Evolutionary conservation across 2,329 filamentous ascomycete genomes (phyloP), one percentile per base, ranked within the genome.

Genomic region (Penicillium crustosum): DNA sequence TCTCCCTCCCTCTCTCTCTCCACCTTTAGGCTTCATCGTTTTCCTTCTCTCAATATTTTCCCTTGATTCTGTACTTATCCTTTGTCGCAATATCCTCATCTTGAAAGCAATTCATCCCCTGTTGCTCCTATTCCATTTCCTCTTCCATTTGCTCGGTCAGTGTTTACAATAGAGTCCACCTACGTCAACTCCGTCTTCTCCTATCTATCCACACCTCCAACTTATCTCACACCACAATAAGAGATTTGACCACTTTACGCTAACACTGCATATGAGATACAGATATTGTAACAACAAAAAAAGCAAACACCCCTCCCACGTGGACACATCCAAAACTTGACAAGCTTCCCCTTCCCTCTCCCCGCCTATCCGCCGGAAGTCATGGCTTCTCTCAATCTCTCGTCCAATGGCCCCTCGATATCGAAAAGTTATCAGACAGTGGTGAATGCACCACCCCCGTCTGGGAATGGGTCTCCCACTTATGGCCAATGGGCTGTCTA

Each of bases 401-500:
- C 90, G 62, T 86, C 85, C 72, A 90, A 92, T 74, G 89, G 89
- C 13, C 86, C 88, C 63, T 91, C 87, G 59, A 97, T 97, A 70
- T 74, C 77, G 69, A 90, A 89, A 79, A 91, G 88, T 79, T 89
- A 90, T 73, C 82, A 88, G 71, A 83, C 84, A 52, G 81, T 91
- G 50, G 80, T 90, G 69, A 84, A 88, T 73, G 79, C 84, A 53
- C 75, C 84, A 49, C 73, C 80, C 57, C 81, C 86, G 17, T 80
- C 83, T 60, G 83, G 83, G 15, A 71, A 83, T 57, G 81, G 81
- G 72, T 96, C 93, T 48, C 84, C 90, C 39, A 96, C 92, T 48
- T 90, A 90, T 71, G 92, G 86, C 62, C 90, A 93, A 80, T 99
- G 94, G 94, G 93, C 91, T 21, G 81, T 99, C 61, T 96, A 95